Evolutionary conservation across 139 green algal species (phyloP), one percentile per base, ranked within the genome.

Genomic region (Picochlorum sp.): DNA sequence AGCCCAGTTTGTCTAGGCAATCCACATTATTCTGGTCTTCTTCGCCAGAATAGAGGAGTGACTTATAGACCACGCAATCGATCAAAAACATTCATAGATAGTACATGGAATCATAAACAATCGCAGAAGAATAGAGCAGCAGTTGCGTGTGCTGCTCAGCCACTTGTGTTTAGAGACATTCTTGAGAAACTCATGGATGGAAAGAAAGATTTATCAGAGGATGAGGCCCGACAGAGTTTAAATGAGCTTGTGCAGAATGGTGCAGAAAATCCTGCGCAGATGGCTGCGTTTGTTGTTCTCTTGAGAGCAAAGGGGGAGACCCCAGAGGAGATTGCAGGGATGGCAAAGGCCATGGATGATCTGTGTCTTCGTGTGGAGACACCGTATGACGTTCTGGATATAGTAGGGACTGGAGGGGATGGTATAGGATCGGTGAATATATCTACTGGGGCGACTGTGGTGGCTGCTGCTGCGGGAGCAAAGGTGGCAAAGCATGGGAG

Each of bases 361-460:
- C 71, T 81, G 30, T 57, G 62, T 3, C 44, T 94, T 10, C 59
- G 38, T 0, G 90, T 97, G 20, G 30, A 88, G 10, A 85, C 79
- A 0, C 16, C 23, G 1, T 62, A 69, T 32, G 71, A 83, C 56
- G 69, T 84, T 14, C 54, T 99, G 61, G 94, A 99, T 84, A 98
- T 99, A 63, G 94, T 98, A 62, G 94, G 94, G 38, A 99, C 94
- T 0, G 94, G 94, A 24, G 94, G 94, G 11, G 94, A 99, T 73
- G 86, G 87, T 77, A 95, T 96, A 45, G 92, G 93, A 46, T 95
- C 87, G 13, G 91, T 99, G 45, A 99, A 99, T 83, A 99, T 99
- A 71, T 95, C 83, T 37, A 99, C 94, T 1, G 94, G 94, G 5
- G 84, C 94, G 4, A 92, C 76, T 62, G 80, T 99, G 21, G 58